Base-by-base conservation (phyloP, 2,329 filamentous ascomycete genomes). In the Lachnellula hyalina region DNA sequence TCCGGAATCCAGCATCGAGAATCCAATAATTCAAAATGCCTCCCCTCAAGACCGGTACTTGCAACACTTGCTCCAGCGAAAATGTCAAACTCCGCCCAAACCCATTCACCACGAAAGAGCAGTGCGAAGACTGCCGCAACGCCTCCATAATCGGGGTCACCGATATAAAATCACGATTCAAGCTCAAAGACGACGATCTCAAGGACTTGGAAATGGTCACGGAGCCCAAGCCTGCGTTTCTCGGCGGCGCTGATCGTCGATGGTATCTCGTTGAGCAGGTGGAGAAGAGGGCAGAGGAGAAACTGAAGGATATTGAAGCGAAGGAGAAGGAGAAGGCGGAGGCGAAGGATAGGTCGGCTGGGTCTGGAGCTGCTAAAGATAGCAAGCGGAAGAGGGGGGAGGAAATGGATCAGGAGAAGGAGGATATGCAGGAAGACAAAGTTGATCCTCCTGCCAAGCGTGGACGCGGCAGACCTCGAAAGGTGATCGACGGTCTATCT, bases 391-490 rank as follows among this genome's bases (percentile, higher is more conserved):
- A 49, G 14, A 42, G 23, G 17, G 51, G 46, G 47, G 28, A 47
- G 21, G 46, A 21, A 19, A 5, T 9, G 3, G 12, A 15, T 15
- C 14, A 17, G 17, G 79, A 81, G 54, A 80, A 83, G 32, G 83
- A 85, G 14, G 85, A 88, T 2, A 84, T 86, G 17, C 83, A 85
- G 12, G 83, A 85, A 19, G 80, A 81, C 32, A 83, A 85, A 14
- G 78, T 77, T 1, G 76, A 79, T 11, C 73, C 73, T 44, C 73
- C 75, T 57, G 8, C 12, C 38, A 40, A 40, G 38, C 38, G 15
- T 40, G 15, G 38, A 40, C 38, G 38, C 38, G 38, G 38, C 17
- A 15, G 38, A 40, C 38, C 15, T 11, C 8, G 28, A 32, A 32
- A 32, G 28, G 9, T 32, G 28, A 32, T 32, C 9, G 28, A 32